phyloP scores from a whole-genome alignment of 2,329 filamentous ascomycete genomes.

The Ophiostoma tasmaniense region DNA sequence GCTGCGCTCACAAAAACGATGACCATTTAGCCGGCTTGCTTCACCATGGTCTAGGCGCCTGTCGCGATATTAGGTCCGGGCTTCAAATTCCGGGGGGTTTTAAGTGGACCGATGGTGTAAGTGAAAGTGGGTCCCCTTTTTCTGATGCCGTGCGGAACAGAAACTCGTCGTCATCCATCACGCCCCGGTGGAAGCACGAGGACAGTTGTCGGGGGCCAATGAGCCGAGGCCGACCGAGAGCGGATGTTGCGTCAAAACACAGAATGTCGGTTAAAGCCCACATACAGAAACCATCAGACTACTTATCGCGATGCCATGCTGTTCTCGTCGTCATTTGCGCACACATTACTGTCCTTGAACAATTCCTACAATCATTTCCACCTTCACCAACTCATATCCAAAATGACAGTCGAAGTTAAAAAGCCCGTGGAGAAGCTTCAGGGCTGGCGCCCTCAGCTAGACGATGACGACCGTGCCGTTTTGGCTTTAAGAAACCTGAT shows the following conservation, averaged over 20 bases:
- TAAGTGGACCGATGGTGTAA: not conserved
- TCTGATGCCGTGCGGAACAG: not conserved
- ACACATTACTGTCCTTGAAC: not conserved
- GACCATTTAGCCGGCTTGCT: not conserved
- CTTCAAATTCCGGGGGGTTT: not conserved
- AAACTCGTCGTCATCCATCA: not conserved
- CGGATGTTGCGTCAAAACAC: not conserved
- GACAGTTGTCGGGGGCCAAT: not conserved
- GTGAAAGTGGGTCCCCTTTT: not conserved
- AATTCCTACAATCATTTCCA: not conserved
- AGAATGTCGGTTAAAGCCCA: not conserved
- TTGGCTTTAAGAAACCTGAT: slow-evolving; percentile 19
- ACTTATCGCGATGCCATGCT: not conserved
- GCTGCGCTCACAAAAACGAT: too few species aligned
- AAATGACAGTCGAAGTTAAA: not conserved
- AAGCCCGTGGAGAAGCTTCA: not conserved
- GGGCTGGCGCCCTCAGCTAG: not conserved
- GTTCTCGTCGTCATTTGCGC: not conserved
- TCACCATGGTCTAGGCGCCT: not conserved
- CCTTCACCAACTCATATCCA: not conserved
- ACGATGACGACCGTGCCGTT: slow-evolving; percentile 1
- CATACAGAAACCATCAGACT: not conserved
- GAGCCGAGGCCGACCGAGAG: not conserved
- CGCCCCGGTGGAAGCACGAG: not conserved
- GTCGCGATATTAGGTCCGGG: not conserved